phyloP scores from a whole-genome alignment of 305 asterid genomes.

The Fraxinus sp. region DNA sequence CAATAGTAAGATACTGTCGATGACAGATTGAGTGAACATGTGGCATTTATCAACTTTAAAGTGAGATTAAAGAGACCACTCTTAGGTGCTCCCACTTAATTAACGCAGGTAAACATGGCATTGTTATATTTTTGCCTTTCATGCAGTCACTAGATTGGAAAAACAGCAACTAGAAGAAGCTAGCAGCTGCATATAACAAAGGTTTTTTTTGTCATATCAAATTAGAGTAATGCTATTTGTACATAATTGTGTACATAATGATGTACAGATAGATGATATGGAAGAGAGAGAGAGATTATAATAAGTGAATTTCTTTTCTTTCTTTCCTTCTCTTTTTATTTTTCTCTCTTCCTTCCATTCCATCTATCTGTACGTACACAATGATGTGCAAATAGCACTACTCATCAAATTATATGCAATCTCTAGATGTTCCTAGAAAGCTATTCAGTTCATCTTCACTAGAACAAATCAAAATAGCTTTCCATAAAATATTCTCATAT shows the following conservation, averaged over 20 bases:
- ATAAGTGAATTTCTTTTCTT: background rate
- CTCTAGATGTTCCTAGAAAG: background rate
- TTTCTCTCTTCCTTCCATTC: background rate
- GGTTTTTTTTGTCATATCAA: background rate
- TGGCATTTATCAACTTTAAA: background rate
- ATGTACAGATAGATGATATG: background rate
- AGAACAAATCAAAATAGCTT: background rate
- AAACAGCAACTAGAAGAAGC: background rate
- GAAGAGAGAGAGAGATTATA: background rate
- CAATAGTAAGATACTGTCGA: background rate
- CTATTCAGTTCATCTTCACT: background rate
- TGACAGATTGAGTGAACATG: background rate
- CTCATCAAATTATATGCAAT: background rate
- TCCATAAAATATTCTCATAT: background rate
- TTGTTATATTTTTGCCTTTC: background rate
- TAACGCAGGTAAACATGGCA: background rate
- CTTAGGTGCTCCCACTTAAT: background rate
- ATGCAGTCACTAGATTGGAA: background rate
- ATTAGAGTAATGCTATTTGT: background rate
- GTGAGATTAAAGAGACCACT: background rate
- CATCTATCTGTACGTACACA: background rate
- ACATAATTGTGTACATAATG: background rate
- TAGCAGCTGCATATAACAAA: background rate
- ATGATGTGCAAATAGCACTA: background rate
- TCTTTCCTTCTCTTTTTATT: background rate